Percentiles rank a stretch among this genome's conserved stretches.
These are phyloP conservation scores for Holtermanniella nyarrowii DNA, from an alignment of 768 basidiomycete genomes.

Conservation along the genomic window DNA sequence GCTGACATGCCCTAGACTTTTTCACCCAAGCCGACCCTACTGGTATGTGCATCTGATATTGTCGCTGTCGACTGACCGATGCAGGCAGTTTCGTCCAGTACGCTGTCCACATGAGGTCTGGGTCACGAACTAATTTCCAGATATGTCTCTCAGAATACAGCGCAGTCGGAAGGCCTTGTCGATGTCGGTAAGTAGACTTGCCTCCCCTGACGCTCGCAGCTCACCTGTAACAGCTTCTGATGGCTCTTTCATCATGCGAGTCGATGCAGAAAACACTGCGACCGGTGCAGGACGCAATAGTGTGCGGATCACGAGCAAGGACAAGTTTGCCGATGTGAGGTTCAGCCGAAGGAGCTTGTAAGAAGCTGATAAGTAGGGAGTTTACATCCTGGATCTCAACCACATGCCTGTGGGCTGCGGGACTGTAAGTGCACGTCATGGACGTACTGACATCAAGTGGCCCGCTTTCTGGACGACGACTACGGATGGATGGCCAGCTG, in stretches of 20 bases:
- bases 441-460: constrained; percentile 20
- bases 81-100: constrained; percentile 7
- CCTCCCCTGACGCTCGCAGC: background rate
- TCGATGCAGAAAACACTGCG: constrained; percentile 22
- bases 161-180: constrained; percentile 17
- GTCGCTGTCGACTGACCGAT: background rate
- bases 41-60: background rate
- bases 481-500: constrained; percentile 31
- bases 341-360: background rate
- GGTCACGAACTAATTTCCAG: constrained; percentile 12
- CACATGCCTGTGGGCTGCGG: constrained; percentile 41
- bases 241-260: constrained; percentile 31
- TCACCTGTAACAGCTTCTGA: constrained; percentile 1
- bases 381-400: constrained; percentile 38
- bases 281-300: constrained; percentile 34
- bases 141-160: constrained; percentile 29
- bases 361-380: constrained; percentile 17
- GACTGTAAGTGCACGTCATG: constrained; percentile 25
- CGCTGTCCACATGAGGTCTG: background rate
- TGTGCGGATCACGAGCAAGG: constrained; percentile 34
- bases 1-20: constrained; percentile 20
- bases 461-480: constrained; percentile 40
- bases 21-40: constrained; percentile 37
- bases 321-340: constrained; percentile 35
- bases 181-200: constrained; percentile 2